A percentile compares a stretch with the other conserved stretches of the same genome.
These are phyloP conservation scores for Globisporangium megalacanthum DNA, from an alignment of 352 stramenopile genomes.

Conservation along the genomic window DNA sequence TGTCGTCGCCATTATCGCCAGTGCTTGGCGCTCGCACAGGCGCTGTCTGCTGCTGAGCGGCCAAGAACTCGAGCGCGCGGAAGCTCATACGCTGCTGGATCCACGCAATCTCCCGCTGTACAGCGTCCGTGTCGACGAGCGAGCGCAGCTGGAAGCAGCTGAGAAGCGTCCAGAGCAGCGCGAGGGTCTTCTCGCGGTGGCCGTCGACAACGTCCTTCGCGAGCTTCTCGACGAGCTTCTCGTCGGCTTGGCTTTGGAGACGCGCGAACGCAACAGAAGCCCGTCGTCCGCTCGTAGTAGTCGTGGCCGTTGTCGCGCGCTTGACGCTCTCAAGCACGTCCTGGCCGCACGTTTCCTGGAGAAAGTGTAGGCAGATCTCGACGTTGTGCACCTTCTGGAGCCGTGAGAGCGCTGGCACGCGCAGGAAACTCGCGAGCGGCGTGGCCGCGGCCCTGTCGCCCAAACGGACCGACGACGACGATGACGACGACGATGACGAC, in stretches of 20 bases:
- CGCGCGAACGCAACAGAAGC: constrained; percentile 40
- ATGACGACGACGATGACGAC: constrained; percentile 4
- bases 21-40: constrained; percentile 21
- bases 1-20: background rate
- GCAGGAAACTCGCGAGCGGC: constrained; percentile 74
- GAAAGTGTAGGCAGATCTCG: constrained; percentile 81
- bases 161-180: constrained; percentile 93
- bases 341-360: constrained; percentile 68
- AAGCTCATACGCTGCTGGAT: constrained; percentile 71
- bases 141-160: constrained; percentile 87
- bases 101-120: constrained; percentile 76
- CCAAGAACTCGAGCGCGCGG: constrained; percentile 55
- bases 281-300: constrained; percentile 14
- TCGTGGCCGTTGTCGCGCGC: constrained; percentile 13
- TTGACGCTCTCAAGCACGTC: constrained; percentile 55
- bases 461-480: background rate
- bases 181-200: constrained; percentile 92
- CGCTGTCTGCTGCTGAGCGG: constrained; percentile 26
- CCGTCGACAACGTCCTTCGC: constrained; percentile 95
- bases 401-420: constrained; percentile 92
- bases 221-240: constrained; percentile 50
- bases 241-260: constrained; percentile 45
- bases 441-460: constrained; percentile 10
- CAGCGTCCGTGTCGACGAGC: constrained; percentile 68
- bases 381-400: constrained; percentile 97